These are phyloP conservation scores for Chamaecyparis obtusa DNA, from an alignment of 75 land plant species.

Conservation along the genomic window DNA sequence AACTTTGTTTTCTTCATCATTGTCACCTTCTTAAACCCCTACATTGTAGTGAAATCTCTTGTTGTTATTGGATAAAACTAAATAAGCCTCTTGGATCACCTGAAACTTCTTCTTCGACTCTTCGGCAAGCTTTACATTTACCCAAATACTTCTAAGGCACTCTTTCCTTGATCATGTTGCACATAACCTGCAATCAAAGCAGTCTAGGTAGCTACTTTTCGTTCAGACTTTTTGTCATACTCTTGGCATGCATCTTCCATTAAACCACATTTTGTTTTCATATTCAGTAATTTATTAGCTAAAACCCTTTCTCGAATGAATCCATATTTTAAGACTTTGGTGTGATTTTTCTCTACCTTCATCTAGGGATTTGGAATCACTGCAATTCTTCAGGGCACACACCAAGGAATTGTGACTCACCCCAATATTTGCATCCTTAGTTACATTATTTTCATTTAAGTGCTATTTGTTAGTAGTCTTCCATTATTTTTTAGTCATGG, in stretches of 20 bases:
- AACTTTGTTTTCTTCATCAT: no score
- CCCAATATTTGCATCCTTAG: background rate
- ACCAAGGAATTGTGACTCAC: background rate
- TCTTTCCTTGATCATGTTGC: constrained; percentile 24
- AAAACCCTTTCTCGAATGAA: background rate
- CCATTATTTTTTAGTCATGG: background rate
- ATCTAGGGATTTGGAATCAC: background rate
- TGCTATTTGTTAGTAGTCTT: background rate
- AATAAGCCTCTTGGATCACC: no score
- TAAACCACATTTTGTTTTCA: constrained; percentile 55
- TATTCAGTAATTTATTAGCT: constrained; percentile 50
- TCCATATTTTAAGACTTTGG: background rate
- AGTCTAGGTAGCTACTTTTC: constrained; percentile 30
- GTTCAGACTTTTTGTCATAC: constrained; percentile 19
- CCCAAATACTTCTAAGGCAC: background rate
- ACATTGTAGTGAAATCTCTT: no score
- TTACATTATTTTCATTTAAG: background rate
- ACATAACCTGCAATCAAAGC: constrained; percentile 48
- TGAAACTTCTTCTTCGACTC: no score
- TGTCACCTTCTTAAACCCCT: no score
- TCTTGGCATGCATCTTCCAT: constrained; percentile 43
- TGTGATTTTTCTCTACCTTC: background rate
- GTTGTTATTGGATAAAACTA: no score
- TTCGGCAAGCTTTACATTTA: background rate
- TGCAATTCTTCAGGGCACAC: background rate